Conservation (phyloP, 805 yeast genomes). For the Schizosaccharomyces lindneri region DNA sequence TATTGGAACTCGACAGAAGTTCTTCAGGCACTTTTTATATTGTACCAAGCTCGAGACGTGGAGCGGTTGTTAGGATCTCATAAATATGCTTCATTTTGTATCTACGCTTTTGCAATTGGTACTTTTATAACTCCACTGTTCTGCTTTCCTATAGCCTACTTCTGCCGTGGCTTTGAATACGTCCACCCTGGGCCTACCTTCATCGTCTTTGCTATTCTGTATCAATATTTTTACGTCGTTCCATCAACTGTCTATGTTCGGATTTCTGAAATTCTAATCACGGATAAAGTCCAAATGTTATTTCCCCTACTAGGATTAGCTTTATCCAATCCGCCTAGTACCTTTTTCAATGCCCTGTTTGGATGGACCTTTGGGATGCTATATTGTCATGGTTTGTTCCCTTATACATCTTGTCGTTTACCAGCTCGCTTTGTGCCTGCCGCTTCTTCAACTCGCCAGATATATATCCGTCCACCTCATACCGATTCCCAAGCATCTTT, state of each 20-base stretch:
- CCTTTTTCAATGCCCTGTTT: neutral
- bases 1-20: slow-evolving; percentile 17
- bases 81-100: slow-evolving; percentile 10
- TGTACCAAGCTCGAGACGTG: slow-evolving; percentile 17
- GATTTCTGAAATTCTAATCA: neutral
- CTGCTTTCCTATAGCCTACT: neutral
- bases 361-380: neutral
- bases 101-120: neutral
- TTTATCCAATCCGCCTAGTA: neutral
- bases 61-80: slow-evolving; percentile 18
- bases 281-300: neutral
- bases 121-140: neutral
- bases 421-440: neutral
- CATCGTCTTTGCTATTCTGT: neutral
- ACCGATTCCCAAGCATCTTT: neutral
- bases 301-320: neutral
- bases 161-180: neutral
- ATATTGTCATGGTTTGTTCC: neutral
- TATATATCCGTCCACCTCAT: neutral
- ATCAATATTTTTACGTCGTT: neutral
- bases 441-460: neutral
- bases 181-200: neutral
- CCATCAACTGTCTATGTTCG: neutral
- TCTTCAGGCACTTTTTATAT: slow-evolving; percentile 14
- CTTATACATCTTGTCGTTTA: neutral